Evolutionary conservation across 2,329 filamentous ascomycete genomes (phyloP).

Genomic region (Thielaviopsis musarum): DNA sequence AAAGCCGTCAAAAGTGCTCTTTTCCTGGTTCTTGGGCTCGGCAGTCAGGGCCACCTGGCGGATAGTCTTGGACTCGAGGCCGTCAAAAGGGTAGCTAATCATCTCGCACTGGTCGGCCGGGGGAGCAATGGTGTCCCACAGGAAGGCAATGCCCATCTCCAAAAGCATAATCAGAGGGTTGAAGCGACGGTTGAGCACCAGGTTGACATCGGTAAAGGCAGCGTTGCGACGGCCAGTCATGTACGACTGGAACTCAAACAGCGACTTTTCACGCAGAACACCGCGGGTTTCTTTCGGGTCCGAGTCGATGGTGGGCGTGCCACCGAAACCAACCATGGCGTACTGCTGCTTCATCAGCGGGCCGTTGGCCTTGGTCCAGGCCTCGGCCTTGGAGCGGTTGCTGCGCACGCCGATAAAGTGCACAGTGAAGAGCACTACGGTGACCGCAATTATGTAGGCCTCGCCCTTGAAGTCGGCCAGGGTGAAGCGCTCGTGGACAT

Average conservation of each 20-base stretch:
- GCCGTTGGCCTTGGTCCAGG: constrained; percentile 64
- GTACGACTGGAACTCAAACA: constrained; percentile 76
- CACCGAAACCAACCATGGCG: constrained; percentile 66
- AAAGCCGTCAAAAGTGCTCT: constrained; percentile 70
- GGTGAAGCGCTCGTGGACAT: constrained; percentile 78
- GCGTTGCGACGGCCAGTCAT: constrained; percentile 84
- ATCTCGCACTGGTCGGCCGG: constrained; percentile 62
- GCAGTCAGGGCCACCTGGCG: constrained; percentile 44
- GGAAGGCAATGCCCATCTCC: constrained; percentile 55
- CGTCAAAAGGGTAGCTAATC: constrained; percentile 76
- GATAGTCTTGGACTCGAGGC: constrained; percentile 66
- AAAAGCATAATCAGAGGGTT: constrained; percentile 50
- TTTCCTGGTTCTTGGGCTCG: constrained; percentile 37
- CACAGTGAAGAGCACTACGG: constrained; percentile 56
- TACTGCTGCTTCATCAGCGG: constrained; percentile 65
- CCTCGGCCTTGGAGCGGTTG: constrained; percentile 65
- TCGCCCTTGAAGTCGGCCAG: constrained; percentile 76
- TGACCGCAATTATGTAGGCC: constrained; percentile 60
- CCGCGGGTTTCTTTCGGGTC: constrained; percentile 22
- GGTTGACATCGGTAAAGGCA: constrained; percentile 73
- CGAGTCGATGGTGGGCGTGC: constrained; percentile 29
- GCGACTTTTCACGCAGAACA: constrained; percentile 68
- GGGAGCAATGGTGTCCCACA: constrained; percentile 58
- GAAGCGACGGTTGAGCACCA: constrained; percentile 70
- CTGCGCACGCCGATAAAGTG: constrained; percentile 66